Percentiles rank a stretch among this genome's conserved stretches.
These are phyloP conservation scores for Pogostemon cablin DNA, from an alignment of 257 asterid genomes.

Conservation along the genomic window DNA sequence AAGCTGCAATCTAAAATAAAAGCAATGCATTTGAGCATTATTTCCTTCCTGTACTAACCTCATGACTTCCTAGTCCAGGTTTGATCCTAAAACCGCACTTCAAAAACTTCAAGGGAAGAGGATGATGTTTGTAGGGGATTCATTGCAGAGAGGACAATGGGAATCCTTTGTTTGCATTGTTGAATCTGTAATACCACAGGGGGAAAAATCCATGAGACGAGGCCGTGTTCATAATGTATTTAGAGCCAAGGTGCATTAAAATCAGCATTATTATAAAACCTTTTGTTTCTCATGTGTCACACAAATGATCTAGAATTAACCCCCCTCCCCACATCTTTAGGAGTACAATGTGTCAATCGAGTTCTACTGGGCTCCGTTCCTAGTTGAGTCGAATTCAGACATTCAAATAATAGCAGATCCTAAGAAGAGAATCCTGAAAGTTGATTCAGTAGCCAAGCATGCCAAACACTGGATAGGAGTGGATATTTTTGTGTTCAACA, in stretches of 20 bases:
- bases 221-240: conserved; percentile 63
- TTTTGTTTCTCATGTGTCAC: not conserved
- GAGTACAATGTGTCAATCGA: conserved; percentile 78
- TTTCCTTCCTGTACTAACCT: conserved; percentile 1
- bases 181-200: conserved; percentile 67
- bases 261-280: not conserved
- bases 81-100: conserved; percentile 67
- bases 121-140: conserved; percentile 90
- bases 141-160: conserved; percentile 96
- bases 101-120: conserved; percentile 77
- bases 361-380: conserved; percentile 91
- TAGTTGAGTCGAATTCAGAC: conserved; percentile 82
- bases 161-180: conserved; percentile 87
- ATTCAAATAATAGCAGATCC: conserved; percentile 59
- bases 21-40: not conserved
- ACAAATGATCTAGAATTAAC: not conserved
- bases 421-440: conserved; percentile 69
- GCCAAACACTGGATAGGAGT: conserved; percentile 82
- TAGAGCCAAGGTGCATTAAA: conserved; percentile 45
- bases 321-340: conserved; percentile 34
- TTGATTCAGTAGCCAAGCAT: conserved; percentile 85
- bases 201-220: conserved; percentile 66
- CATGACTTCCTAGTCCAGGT: conserved; percentile 47
- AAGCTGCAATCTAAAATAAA: not conserved
- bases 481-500: conserved; percentile 81